Conservation (phyloP, 179 eudicot species). For the Beta macrorhiza region DNA sequence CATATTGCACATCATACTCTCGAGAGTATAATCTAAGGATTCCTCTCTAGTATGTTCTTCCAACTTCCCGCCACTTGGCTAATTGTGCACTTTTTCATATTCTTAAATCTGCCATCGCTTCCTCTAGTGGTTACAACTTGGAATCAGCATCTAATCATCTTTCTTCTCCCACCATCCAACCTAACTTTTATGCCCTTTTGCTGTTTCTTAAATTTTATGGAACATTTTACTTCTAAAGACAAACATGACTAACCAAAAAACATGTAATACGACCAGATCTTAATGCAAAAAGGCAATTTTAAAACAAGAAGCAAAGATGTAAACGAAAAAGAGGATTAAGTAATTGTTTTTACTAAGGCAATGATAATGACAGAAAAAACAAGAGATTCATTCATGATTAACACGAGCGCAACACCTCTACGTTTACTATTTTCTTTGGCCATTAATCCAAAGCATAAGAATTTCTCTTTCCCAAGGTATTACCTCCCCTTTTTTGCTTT, state of each 20-base stretch:
- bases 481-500: background rate
- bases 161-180: conserved; percentile 13
- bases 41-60: background rate
- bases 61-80: background rate
- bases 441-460: conserved; percentile 20
- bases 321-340: background rate
- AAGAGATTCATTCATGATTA: background rate
- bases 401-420: conserved; percentile 26
- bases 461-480: conserved; percentile 23
- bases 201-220: background rate
- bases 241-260: conserved; percentile 5
- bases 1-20: no score
- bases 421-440: conserved; percentile 26
- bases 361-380: conserved; percentile 34
- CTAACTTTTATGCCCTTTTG: background rate
- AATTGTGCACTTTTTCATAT: background rate
- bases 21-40: no score
- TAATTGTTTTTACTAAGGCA: conserved; percentile 19
- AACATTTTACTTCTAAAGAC: background rate
- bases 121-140: conserved; percentile 1
- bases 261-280: conserved; percentile 8
- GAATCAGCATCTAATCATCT: conserved; percentile 4
- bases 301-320: conserved; percentile 18
- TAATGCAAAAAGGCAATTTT: conserved; percentile 17
- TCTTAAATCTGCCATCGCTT: background rate